These are phyloP conservation scores for Trichoderma guizhouense DNA, from an alignment of 2,329 filamentous ascomycete genomes.

Conservation along the genomic window DNA sequence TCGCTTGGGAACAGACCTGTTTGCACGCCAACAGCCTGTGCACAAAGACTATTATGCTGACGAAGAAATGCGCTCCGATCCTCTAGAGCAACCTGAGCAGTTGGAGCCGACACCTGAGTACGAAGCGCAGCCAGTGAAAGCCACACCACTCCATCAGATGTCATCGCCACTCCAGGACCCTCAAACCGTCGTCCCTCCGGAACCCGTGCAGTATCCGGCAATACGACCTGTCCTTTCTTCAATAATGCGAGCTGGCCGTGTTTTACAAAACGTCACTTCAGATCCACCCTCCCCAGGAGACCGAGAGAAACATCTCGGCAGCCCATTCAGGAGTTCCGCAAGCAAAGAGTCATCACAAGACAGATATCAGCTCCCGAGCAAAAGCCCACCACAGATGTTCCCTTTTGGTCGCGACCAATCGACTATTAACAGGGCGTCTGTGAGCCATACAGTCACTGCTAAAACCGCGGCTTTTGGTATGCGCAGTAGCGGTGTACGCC, in stretches of 20 bases:
- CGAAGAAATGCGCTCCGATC: constrained; percentile 20
- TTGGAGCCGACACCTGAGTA: constrained; percentile 16
- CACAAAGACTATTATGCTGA: constrained; percentile 5
- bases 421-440: constrained; percentile 20
- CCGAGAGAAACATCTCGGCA: constrained; percentile 50
- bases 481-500: neutral
- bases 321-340: constrained; percentile 49
- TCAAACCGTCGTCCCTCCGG: constrained; percentile 30
- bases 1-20: neutral
- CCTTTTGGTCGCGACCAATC: constrained; percentile 18
- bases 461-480: neutral
- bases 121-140: constrained; percentile 25
- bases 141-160: constrained; percentile 37
- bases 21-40: neutral
- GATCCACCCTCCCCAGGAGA: constrained; percentile 55
- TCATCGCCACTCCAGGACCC: constrained; percentile 38
- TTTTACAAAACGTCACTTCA: constrained; percentile 56
- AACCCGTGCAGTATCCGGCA: constrained; percentile 29
- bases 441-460: constrained; percentile 27
- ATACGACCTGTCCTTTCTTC: constrained; percentile 50
- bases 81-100: constrained; percentile 7
- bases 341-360: constrained; percentile 35
- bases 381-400: constrained; percentile 30
- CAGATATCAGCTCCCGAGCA: constrained; percentile 26
- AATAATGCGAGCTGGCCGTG: constrained; percentile 56